Evolutionary conservation across 1,139 yeast genomes (phyloP), one percentile per base, ranked within the genome.

Genomic region (Geotrichum carabidarum): DNA sequence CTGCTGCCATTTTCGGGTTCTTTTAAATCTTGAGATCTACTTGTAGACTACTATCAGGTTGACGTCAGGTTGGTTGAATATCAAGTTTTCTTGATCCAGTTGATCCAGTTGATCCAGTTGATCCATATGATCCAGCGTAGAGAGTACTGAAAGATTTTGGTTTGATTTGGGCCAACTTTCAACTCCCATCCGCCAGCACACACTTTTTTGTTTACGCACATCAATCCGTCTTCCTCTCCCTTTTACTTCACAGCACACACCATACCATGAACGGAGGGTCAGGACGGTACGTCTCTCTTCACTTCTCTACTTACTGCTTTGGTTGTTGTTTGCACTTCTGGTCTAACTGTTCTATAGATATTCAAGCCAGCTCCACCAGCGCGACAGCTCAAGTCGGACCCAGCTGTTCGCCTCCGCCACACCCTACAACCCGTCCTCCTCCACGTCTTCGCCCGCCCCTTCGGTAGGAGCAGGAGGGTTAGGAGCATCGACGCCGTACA

Each of bases 371-470:
- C 64, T 61, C 32, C 71, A 68, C 53, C 69, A 67, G 53, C 60
- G 72, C 36, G 73, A 68, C 53, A 31, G 41, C 34, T 48, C 48
- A 30, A 56, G 55, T 45, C 61, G 74, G 30, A 71, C 74, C 8
- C 73, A 70, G 61, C 64, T 71, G 41, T 71, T 71, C 57, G 67
- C 71, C 27, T 65, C 63, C 51, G 67, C 65, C 8, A 58, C 65
- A 36, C 61, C 68, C 9, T 66, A 67, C 48, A 62, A 59, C 43
- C 68, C 69, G 57, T 65, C 46, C 9, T 65, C 46, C 9, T 22
- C 44, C 12, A 40, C 48, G 15, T 43, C 45, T 17, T 43, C 44
- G 36, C 37, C 48, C 32, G 46, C 44, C 40, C 50, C 48, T 17
- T 44, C 51, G 9, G 15, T 34, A 35, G 27, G n/a, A 57, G 53